Conservation (phyloP, 139 green algal species). For the Astrephomene gubernaculifera region DNA sequence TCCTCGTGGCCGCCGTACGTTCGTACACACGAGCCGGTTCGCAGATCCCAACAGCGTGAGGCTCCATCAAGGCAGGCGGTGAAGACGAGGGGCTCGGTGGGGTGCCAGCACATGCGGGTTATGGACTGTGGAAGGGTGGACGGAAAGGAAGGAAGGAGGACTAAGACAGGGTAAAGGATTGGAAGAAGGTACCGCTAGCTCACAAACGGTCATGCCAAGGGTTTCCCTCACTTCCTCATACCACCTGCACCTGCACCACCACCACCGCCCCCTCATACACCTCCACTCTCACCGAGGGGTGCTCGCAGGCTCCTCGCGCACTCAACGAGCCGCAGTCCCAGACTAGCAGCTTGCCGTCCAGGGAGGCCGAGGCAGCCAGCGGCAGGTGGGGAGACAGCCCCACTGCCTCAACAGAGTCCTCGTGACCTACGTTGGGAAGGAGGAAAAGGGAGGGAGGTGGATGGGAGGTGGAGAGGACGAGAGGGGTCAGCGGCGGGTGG, state of each 20-base stretch:
- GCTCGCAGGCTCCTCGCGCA: conserved; percentile 70
- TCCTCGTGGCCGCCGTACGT: conserved; percentile 70
- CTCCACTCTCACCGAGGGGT: conserved; percentile 66
- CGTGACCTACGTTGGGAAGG: conserved; percentile 71
- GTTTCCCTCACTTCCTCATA: too few species aligned
- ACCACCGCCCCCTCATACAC: background rate
- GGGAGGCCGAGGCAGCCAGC: conserved; percentile 69
- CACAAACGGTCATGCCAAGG: too few species aligned
- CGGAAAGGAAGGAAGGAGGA: background rate
- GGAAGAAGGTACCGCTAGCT: too few species aligned
- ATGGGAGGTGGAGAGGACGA: background rate
- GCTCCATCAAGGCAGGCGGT: conserved; percentile 86
- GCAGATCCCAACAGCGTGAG: conserved; percentile 84
- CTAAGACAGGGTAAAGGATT: background rate
- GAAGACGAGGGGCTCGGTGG: conserved; percentile 74
- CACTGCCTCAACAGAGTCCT: conserved; percentile 83
- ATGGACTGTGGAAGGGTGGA: conserved; percentile 47
- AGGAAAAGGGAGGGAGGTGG: background rate
- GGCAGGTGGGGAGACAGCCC: conserved; percentile 67
- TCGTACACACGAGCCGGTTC: conserved; percentile 68
- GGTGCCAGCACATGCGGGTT: conserved; percentile 74
- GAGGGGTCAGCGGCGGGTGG: background rate
- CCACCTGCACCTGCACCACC: too few species aligned
- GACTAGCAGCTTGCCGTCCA: conserved; percentile 83
- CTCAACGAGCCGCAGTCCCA: conserved; percentile 76